Evolutionary conservation across 495 filamentous ascomycete species (phyloP).

Genomic region (Talaromyces thailandensis): DNA sequence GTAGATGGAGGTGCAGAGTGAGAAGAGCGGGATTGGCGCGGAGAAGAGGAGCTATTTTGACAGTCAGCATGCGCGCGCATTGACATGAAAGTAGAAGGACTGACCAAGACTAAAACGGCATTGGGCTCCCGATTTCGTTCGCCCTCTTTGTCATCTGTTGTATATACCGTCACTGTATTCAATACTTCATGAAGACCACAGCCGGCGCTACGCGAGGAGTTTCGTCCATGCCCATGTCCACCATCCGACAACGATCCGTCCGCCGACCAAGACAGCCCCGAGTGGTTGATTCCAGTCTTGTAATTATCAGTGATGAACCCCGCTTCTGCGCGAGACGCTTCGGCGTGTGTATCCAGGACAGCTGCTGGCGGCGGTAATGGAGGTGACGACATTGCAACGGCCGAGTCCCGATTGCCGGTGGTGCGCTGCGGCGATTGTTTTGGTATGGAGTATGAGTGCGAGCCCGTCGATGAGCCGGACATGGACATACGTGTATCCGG

Average conservation of each 20-base stretch:
- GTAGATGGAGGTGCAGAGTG: conserved; percentile 31
- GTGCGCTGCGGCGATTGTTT: neutral
- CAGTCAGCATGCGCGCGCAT: neutral
- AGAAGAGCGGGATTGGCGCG: conserved; percentile 36
- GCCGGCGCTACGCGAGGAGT: neutral
- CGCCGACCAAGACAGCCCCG: neutral
- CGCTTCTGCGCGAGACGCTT: neutral
- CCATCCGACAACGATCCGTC: conserved; percentile 1
- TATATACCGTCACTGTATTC: conserved; percentile 3
- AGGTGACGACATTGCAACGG: neutral
- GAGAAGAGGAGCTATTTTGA: conserved; percentile 39
- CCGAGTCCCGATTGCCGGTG: neutral
- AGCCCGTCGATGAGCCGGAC: conserved; percentile 6
- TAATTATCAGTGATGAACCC: neutral
- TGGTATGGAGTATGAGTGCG: conserved; percentile 1
- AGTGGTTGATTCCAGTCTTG: neutral
- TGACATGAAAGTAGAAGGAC: neutral
- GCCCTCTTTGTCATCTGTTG: conserved; percentile 4
- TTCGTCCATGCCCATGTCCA: neutral
- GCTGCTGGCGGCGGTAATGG: neutral
- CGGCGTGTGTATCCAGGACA: neutral
- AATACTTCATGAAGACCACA: neutral
- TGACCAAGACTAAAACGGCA: conserved; percentile 19
- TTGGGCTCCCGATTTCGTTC: conserved; percentile 12
- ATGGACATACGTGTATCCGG: conserved; percentile 5